Evolutionary conservation across 179 eudicot species (phyloP).

Genomic region (Sideroxylon spinosum): DNA sequence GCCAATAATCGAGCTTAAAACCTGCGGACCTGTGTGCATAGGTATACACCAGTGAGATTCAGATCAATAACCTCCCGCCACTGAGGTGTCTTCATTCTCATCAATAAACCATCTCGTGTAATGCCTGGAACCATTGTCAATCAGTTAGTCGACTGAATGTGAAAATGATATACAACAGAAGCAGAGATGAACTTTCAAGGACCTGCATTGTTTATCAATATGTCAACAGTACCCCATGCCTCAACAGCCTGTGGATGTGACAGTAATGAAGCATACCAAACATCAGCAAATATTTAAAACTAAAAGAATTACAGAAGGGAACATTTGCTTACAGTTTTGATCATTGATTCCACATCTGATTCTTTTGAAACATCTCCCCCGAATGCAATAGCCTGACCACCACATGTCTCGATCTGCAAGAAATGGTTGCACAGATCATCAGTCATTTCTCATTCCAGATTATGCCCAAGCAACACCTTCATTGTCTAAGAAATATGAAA

Average conservation of each 20-base stretch:
- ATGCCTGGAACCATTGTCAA: constrained; percentile 53
- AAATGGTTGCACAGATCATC: constrained; percentile 15
- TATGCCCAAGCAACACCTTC: background rate
- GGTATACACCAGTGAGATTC: constrained; percentile 86
- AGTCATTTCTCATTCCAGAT: constrained; percentile 10
- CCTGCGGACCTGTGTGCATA: constrained; percentile 73
- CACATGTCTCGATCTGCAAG: constrained; percentile 68
- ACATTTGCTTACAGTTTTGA: constrained; percentile 62
- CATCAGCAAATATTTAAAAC: constrained; percentile 7
- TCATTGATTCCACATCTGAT: constrained; percentile 90
- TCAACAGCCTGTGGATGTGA: constrained; percentile 63
- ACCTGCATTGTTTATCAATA: constrained; percentile 92
- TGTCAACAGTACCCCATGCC: constrained; percentile 89
- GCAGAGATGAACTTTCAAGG: constrained; percentile 14
- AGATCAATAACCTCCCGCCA: constrained; percentile 93
- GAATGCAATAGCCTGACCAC: constrained; percentile 76
- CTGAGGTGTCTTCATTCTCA: constrained; percentile 84
- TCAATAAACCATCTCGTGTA: constrained; percentile 78
- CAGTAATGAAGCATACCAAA: constrained; percentile 3
- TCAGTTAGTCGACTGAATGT: constrained; percentile 14
- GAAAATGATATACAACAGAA: constrained; percentile 5
- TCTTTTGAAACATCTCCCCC: constrained; percentile 96
- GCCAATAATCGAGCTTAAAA: background rate
- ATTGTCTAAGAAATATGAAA: background rate
- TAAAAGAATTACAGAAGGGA: background rate